phyloP scores from a whole-genome alignment of 768 basidiomycete genomes.

The Chalciporus piperatus region DNA sequence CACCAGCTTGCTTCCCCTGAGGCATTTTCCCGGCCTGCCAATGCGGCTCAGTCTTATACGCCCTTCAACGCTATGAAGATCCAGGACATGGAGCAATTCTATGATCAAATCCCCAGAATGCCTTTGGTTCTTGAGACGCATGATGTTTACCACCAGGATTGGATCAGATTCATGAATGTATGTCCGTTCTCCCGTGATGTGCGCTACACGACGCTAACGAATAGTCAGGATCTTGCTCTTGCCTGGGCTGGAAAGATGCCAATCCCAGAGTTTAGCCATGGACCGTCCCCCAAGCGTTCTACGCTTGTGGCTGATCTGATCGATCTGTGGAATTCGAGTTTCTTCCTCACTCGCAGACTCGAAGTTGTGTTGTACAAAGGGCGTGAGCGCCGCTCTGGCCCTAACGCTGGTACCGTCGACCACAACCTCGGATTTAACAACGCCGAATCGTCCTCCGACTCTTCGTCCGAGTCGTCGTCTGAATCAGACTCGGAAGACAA shows the following conservation, averaged over 20 bases:
- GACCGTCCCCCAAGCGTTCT: conserved; percentile 54
- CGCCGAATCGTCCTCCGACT: conserved; percentile 39
- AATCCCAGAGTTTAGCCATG: conserved; percentile 48
- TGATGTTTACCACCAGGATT: conserved; percentile 76
- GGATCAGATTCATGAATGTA: conserved; percentile 77
- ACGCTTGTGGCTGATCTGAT: conserved; percentile 66
- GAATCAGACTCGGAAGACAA: conserved; percentile 43
- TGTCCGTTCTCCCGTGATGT: conserved; percentile 16
- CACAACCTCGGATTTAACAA: conserved; percentile 45
- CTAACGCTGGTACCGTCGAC: conserved; percentile 52
- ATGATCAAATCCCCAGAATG: conserved; percentile 66
- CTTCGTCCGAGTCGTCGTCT: conserved; percentile 39
- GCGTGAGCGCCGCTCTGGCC: conserved; percentile 72
- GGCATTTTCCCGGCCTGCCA: conserved; percentile 72
- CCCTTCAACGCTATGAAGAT: conserved; percentile 71
- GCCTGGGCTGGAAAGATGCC: conserved; percentile 80
- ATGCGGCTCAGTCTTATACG: conserved; percentile 61
- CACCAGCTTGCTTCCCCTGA: conserved; percentile 57
- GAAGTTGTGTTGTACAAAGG: conserved; percentile 82
- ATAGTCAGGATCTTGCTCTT: conserved; percentile 60
- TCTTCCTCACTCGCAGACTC: conserved; percentile 72
- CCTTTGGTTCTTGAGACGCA: conserved; percentile 69
- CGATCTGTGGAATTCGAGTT: conserved; percentile 76
- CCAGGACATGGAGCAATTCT: conserved; percentile 74
- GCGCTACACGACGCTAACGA: background rate